A percentile compares a stretch with the other conserved stretches of the same genome.
These are phyloP conservation scores for Ustilago loliicola DNA, from an alignment of 1,284 basidiomycete genomes.

Conservation along the genomic window DNA sequence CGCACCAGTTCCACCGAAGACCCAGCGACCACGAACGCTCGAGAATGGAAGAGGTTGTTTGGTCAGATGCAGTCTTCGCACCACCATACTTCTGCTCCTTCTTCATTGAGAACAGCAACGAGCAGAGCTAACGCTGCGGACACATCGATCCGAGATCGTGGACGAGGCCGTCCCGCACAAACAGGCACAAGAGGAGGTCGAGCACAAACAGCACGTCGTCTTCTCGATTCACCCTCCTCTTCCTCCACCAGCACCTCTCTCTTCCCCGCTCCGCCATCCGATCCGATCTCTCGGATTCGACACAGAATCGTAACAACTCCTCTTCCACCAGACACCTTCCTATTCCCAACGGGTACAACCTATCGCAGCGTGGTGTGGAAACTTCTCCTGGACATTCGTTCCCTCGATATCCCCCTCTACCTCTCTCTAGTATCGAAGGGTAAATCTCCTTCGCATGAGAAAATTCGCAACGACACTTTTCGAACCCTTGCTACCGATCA, in stretches of 20 bases:
- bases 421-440: conserved; percentile 57
- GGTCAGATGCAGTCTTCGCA: conserved; percentile 21
- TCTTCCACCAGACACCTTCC: conserved; percentile 30
- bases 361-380: conserved; percentile 61
- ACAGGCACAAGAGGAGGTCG: conserved; percentile 1
- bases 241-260: conserved; percentile 9
- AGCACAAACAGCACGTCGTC: conserved; percentile 4
- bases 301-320: conserved; percentile 45
- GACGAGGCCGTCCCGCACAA: conserved; percentile 3
- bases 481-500: conserved; percentile 94
- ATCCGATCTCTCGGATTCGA: conserved; percentile 34
- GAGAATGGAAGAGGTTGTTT: conserved; percentile 41
- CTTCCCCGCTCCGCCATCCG: conserved; percentile 9
- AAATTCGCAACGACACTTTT: conserved; percentile 75
- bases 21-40: conserved; percentile 5
- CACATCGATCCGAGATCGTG: background rate
- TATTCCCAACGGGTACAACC: conserved; percentile 27
- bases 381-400: conserved; percentile 53
- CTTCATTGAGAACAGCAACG: background rate
- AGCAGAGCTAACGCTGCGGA: background rate
- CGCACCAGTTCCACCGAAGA: conserved; percentile 22
- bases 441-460: conserved; percentile 59
- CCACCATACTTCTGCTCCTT: background rate
- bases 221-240: conserved; percentile 15
- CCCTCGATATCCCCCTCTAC: conserved; percentile 45